Evolutionary conservation across 805 yeast species (phyloP), one percentile per base, ranked within the genome.

Genomic region (Candida broadrunensis): DNA sequence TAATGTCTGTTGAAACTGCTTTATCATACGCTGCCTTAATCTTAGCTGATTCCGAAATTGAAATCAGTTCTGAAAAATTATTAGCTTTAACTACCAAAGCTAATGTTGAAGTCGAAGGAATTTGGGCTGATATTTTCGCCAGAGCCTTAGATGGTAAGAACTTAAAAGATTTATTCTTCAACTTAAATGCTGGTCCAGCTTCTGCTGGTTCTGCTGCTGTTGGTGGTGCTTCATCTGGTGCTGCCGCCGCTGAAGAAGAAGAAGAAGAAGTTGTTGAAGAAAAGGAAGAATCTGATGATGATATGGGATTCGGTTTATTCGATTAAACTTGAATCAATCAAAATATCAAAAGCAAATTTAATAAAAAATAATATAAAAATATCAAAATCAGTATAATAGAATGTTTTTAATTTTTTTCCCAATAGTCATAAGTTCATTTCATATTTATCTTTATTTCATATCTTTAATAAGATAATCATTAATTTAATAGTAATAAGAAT

Each of bases 21-120:
- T 67, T 70, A 59, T 70, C 75, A 41, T 70, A 70, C 71, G 75
- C 75, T 46, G 74, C 75, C 54, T 69, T 70, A 60, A 68, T 70
- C 67, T 67, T 70, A 60, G 74, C 75, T 43, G 75, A 70, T 58
- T 54, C 75, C 48, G 75, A 70, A 33, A 55, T 70, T 53, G 75
- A 70, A 61, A 67, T 70, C 62, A 48, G 69, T 47, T 44, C 75
- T 49, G 75, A 70, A 54, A 70, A 70, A 63, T 68, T 70, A 58
- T 50, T 58, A 41, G 49, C 67, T 46, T 69, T 70, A 62, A 61
- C 62, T 50, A 33, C 54, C 44, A 60, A 57, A 53, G 75, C 75
- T 51, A 67, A 69, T 51, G 60, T 70, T 44, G 73, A 67, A 59
- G 60, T 70, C 48, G 75, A 70, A 61, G 54, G 59, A 42, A 68